Evolutionary conservation across 768 basidiomycete genomes (phyloP).

Genomic region (Xerocomellus intermedius): DNA sequence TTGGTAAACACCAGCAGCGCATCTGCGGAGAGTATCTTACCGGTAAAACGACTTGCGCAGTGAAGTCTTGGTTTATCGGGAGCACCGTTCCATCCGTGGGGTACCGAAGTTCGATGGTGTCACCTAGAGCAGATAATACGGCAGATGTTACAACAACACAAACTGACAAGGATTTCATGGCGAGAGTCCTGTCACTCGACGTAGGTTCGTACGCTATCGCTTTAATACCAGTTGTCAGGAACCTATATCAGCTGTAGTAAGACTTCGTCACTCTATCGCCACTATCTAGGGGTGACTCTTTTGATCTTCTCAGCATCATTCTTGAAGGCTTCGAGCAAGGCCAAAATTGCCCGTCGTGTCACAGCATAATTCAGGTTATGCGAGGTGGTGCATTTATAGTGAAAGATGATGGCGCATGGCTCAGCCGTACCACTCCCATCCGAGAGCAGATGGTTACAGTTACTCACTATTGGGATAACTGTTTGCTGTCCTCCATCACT

Average conservation of each 20-base stretch:
- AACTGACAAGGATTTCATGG: conserved; percentile 6
- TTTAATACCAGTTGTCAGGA: background rate
- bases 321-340: conserved; percentile 3
- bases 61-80: conserved; percentile 11
- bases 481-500: background rate
- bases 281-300: background rate
- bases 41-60: conserved; percentile 19
- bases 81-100: conserved; percentile 21
- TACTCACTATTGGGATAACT: background rate
- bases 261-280: background rate
- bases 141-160: background rate
- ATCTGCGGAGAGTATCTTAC: background rate
- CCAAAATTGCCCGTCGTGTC: conserved; percentile 7
- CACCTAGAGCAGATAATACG: conserved; percentile 5
- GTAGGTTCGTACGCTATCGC: background rate
- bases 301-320: background rate
- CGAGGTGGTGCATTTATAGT: background rate
- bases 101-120: conserved; percentile 21
- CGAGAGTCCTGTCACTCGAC: background rate
- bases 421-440: background rate
- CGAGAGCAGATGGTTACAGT: no score
- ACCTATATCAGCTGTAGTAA: background rate
- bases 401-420: background rate
- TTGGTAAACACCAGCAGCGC: background rate
- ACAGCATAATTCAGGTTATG: background rate